phyloP scores from a whole-genome alignment of 106 monocot genomes.

The Acorus calamus region DNA sequence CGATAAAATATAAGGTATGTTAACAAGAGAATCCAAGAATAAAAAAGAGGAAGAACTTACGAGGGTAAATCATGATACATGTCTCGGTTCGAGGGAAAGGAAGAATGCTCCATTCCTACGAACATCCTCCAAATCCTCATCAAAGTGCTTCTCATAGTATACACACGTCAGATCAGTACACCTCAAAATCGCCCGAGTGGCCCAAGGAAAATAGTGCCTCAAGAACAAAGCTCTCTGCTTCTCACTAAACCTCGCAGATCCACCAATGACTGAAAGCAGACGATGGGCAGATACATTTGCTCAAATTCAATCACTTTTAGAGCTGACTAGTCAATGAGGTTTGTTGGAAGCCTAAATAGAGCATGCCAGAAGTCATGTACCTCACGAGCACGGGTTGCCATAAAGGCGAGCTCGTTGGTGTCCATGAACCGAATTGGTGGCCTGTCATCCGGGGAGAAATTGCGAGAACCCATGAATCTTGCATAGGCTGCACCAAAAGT shows the following conservation, averaged over 20 bases:
- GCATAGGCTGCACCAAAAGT: constrained; percentile 93
- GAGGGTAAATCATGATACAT: too few relatives aligned
- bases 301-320: constrained; percentile 88
- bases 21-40: too few relatives aligned
- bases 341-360: constrained; percentile 75
- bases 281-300: constrained; percentile 92
- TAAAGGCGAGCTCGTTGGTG: constrained; percentile 75
- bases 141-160: too few relatives aligned
- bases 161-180: too few relatives aligned
- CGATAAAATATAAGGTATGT: too few relatives aligned
- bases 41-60: too few relatives aligned
- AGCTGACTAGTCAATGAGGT: constrained; percentile 72
- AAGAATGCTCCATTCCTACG: constrained; percentile 60
- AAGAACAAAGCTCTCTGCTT: constrained; percentile 67
- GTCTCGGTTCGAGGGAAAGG: constrained; percentile 32
- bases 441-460: constrained; percentile 91
- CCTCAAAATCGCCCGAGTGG: constrained; percentile 41
- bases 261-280: constrained; percentile 70
- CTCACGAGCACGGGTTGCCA: constrained; percentile 78
- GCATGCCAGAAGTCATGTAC: constrained; percentile 95
- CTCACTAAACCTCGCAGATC: constrained; percentile 71
- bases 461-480: constrained; percentile 82
- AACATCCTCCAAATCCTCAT: constrained; percentile 57
- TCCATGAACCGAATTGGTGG: constrained; percentile 93
- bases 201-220: constrained; percentile 75